Evolutionary conservation across 495 filamentous ascomycete species (phyloP), one percentile per base, ranked within the genome.

Genomic region (Collariella sp.): DNA sequence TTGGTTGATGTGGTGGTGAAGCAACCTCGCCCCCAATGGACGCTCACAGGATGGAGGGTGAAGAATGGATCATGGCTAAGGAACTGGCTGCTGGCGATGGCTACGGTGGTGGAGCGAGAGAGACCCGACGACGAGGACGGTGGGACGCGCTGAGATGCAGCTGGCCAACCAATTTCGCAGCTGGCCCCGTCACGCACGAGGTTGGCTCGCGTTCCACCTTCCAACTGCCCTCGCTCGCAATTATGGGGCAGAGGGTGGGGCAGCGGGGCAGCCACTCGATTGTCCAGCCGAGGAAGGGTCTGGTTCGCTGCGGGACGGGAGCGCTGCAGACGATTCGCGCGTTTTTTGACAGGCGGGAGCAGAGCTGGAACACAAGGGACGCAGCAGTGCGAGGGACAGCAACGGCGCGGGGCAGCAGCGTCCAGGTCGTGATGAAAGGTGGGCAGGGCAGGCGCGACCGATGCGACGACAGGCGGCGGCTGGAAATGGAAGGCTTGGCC

Each of bases 251-350:
- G n/a, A 50, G 57, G 62, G 54, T 47, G 55, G 51, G 48, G 55
- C 57, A 5, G n/a, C 52, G 57, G 62, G 54, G 58, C 58, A 53
- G 59, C 61, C 61, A 63, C 54, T 58, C 47, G 36, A 56, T 43
- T 46, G 41, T 29, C 36, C 43, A 34, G 50, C 43, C 51, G 58
- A 33, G 19, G 40, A 45, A 46, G 49, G 50, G 46, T 51, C 42
- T 53, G 12, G 23, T 16, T 35, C 45, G 42, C 46, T 54, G 46
- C 36, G 47, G 54, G 42, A 46, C 35, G 23, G 50, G 34, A 29
- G 23, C 31, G 42, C 47, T 46, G 44, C 35, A 41, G 29, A 12
- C 16, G 29, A 41, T 34, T 49, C 29, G 43, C 45, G 38, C 42
- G 45, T 5, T 49, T 48, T 55, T 34, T 29, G 15, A 15, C 13